Base-by-base conservation (phyloP, 2,329 filamentous ascomycete species). In the Alternaria conjuncta region DNA sequence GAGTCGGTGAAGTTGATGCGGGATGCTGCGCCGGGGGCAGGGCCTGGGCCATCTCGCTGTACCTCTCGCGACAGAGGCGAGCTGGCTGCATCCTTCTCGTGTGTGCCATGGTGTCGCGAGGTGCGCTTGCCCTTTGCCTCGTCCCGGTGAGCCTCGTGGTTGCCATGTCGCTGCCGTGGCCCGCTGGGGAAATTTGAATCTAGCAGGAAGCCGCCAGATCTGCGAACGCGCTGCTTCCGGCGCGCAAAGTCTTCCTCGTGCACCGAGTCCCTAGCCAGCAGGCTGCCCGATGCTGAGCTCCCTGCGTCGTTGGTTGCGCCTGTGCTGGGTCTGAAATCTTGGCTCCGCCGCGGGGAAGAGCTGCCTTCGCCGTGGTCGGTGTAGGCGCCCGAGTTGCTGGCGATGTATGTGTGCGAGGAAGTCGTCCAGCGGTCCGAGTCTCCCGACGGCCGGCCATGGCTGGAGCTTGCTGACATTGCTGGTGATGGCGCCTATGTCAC, bases 161-260 rank as follows among this genome's bases (percentile, higher is more conserved):
- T 75, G 60, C 57, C 75, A 63, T 63, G 74, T 66, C 68, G 75
- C 64, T 45, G 77, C 28, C 67, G 69, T 11, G 71, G 66, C 21
- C 64, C 66, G 45, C 64, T 76, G 65, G 74, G 64, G 64, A 81
- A 75, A 68, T 79, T 68, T 20, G 79, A 72, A 36, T 85, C 83
- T 41, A 87, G 75, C 45, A 87, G 70, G 61, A 84, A 84, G 32
- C 82, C 82, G 23, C 81, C 81, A 13, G 80, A 77, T 56, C 74
- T 76, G 56, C 75, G 72, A 6, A 70, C 63, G 21, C 75, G 69
- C 47, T 75, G 75, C 57, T 72, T 71, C 46, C 74, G 71, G 50
- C 69, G 71, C 50, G 72, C 72, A 68, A 78, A 76, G 61, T 79
- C 77, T 43, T 73, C 72, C 54, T 75, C 75, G 23, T 72, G 67